Evolutionary conservation across 257 asterid species (phyloP), one percentile per base, ranked within the genome.

Genomic region (Cordia subcordata): DNA sequence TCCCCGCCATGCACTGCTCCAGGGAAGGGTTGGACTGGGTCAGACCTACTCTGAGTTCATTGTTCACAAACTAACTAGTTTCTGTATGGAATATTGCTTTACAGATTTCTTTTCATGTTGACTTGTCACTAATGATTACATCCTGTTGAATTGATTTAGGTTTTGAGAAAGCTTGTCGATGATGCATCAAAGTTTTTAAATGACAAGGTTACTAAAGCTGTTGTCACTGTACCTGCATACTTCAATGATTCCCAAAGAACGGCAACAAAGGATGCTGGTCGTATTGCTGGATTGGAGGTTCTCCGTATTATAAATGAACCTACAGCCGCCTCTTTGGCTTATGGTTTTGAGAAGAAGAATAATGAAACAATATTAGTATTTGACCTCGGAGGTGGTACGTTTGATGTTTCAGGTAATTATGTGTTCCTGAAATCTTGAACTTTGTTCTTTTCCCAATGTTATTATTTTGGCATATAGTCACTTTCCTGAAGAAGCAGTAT

Each of bases 191-290:
- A 89, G 70, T 89, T 89, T 75, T 72, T 86, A 79, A 89, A 84
- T 53, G 91, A 88, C 78, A 86, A 88, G 82, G 96, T 89, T 38
- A 82, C 94, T 45, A 89, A 89, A 80, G 96, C 96, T 42, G 96
- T 86, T n/a, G 95, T 89, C 46, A 89, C 95, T 3, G 96, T 89
- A 62, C 95, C 96, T 44, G 96, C 96, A 3, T 86, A 89, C 81
- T 89, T 89, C 66, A 89, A 89, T 68, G 96, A 89, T 71, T 89
- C 95, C 44, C 96, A 89, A 71, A 86, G 96, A 69, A 89, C 96
- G 27, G 95, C 95, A 44, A 89, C 96, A 53, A 89, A 86, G 73
- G 95, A 89, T 75, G 96, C 96, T 38, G 95, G 96, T 22, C 88
- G 95, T 23, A 86, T 89, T 77, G 96, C 95, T 76, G 96, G 95